phyloP scores from a whole-genome alignment of 306 rosid species.

The cucumber (Cucumis sativus) region DNA sequence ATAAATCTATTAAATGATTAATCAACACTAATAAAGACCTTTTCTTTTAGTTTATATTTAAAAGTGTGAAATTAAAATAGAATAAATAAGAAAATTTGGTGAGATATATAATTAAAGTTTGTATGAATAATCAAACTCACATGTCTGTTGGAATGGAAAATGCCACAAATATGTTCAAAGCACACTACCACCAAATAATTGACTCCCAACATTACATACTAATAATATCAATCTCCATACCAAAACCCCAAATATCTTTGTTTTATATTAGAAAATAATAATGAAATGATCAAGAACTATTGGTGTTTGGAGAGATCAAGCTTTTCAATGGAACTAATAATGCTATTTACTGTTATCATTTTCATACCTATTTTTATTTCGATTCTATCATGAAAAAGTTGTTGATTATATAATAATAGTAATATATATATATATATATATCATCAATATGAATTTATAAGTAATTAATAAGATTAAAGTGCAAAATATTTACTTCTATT shows the following conservation, averaged over 20 bases:
- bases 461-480: too few relatives aligned
- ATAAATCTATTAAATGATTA: background rate
- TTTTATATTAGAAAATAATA: background rate
- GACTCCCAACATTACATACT: background rate
- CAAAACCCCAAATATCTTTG: background rate
- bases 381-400: too few relatives aligned
- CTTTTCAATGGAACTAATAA: too few relatives aligned
- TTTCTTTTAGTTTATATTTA: background rate
- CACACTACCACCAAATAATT: slow-evolving; percentile 2
- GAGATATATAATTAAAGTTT: background rate
- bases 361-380: too few relatives aligned
- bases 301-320: too few relatives aligned
- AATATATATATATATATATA: too few relatives aligned
- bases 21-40: too few relatives aligned
- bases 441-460: too few relatives aligned
- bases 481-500: too few relatives aligned
- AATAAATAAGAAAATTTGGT: background rate
- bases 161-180: background rate
- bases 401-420: too few relatives aligned
- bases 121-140: background rate
- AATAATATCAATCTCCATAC: background rate
- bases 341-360: too few relatives aligned
- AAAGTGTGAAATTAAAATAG: background rate
- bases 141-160: background rate
- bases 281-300: background rate